A percentile compares a stretch with the other conserved stretches of the same genome.
Evolutionary conservation across 2,329 filamentous ascomycete species (phyloP).

Genomic region (Aspergillus brunneoviolaceus): DNA sequence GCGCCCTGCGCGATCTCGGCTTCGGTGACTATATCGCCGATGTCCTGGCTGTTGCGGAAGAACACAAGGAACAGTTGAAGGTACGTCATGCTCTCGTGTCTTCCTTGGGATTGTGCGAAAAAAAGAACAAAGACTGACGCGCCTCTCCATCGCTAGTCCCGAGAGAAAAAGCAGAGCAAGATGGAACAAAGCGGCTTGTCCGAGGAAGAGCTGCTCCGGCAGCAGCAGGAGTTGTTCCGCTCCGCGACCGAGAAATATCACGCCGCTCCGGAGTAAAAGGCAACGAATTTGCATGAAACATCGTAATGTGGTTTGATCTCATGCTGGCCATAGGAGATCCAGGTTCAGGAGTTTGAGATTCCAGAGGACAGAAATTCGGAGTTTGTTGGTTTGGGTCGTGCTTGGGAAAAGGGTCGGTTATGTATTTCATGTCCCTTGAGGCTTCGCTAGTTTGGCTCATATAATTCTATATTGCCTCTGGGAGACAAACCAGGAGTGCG

Average conservation of each 20-base stretch:
- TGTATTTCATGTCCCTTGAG: not conserved
- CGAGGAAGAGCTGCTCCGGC: slow-evolving; percentile 80
- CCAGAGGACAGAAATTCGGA: slow-evolving; percentile 20
- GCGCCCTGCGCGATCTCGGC: slow-evolving; percentile 86
- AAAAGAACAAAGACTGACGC: not conserved
- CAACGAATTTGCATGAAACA: slow-evolving; percentile 3
- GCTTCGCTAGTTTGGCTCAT: not conserved
- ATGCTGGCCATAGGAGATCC: slow-evolving; percentile 34
- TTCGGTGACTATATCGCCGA: slow-evolving; percentile 90
- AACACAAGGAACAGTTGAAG: slow-evolving; percentile 92
- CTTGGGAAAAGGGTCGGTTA: not conserved
- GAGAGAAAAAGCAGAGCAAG: slow-evolving; percentile 96
- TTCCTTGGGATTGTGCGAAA: not conserved
- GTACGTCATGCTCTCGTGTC: slow-evolving; percentile 50
- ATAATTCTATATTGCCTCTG: not conserved
- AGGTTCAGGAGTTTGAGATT: slow-evolving; percentile 12
- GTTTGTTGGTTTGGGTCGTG: slow-evolving; percentile 19
- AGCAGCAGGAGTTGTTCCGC: slow-evolving; percentile 90
- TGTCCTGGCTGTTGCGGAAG: slow-evolving; percentile 79
- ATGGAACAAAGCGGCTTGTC: slow-evolving; percentile 92
- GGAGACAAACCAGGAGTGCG: not conserved
- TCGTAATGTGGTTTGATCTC: slow-evolving; percentile 18
- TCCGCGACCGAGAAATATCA: slow-evolving; percentile 73
- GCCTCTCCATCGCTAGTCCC: slow-evolving; percentile 57
- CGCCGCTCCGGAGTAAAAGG: slow-evolving; percentile 44